These are phyloP conservation scores for Hypomontagnella submonticulosa DNA, from an alignment of 495 filamentous ascomycete species.

Conservation along the genomic window DNA sequence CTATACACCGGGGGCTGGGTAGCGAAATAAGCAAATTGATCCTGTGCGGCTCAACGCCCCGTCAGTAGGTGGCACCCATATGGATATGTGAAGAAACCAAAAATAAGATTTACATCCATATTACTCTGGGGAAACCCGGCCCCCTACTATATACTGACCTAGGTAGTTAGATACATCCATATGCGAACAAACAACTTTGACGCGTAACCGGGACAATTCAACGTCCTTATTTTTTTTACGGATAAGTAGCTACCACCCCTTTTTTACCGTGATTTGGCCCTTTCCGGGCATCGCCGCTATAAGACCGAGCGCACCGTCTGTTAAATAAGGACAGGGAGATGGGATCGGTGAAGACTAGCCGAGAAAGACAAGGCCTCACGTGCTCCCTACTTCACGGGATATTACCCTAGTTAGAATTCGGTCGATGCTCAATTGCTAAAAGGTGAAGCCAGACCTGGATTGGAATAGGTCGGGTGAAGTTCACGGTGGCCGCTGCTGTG, in stretches of 20 bases:
- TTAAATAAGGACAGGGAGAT: not conserved
- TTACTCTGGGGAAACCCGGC: conserved; percentile 38
- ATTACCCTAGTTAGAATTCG: conserved; percentile 31
- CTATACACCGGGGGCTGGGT: not conserved
- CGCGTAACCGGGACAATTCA: conserved; percentile 16
- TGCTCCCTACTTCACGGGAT: conserved; percentile 21
- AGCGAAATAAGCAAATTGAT: conserved; percentile 4
- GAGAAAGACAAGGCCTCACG: conserved; percentile 39
- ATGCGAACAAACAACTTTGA: conserved; percentile 1
- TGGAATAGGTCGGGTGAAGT: conserved; percentile 27
- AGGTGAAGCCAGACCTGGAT: conserved; percentile 21
- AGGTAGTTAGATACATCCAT: not conserved
- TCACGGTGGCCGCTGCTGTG: conserved; percentile 15
- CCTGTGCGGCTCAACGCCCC: conserved; percentile 21
- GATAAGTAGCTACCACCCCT: not conserved
- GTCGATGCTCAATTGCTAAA: conserved; percentile 13
- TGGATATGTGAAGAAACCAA: conserved; percentile 17
- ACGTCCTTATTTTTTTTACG: conserved; percentile 12
- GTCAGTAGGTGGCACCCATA: no score
- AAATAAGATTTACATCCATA: not conserved
- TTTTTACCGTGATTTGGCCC: conserved; percentile 31
- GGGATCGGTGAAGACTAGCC: conserved; percentile 20
- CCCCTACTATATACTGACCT: conserved; percentile 1
- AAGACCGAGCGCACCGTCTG: conserved; percentile 26
- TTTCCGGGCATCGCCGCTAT: conserved; percentile 29